Evolutionary conservation across 225 moss, liverwort and hornwort species (phyloP), one percentile per base, ranked within the genome.

Genomic region (Pleurozium schreberi): DNA sequence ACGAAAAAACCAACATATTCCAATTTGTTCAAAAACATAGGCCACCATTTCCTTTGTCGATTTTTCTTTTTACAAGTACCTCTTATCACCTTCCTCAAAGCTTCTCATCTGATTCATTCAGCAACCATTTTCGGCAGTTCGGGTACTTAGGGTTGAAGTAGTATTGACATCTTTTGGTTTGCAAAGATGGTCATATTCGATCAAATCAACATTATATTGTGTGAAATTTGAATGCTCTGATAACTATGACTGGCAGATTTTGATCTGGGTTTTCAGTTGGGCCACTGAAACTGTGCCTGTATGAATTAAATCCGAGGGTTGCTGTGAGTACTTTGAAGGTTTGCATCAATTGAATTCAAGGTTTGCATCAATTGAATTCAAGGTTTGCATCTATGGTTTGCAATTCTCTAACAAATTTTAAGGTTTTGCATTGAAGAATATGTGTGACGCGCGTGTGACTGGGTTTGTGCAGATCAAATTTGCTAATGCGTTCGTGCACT

Each of bases 401-500:
- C n/a, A n/a, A n/a, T n/a, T n/a, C n/a, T n/a, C n/a, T 13, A 1
- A 57, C 22, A 50, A 23, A 52, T 53, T 52, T 26, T 38, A 36
- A 36, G 53, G 53, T 36, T 19, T 78, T 26, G 75, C 59, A 69
- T 87, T 80, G 69, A 52, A 84, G 13, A 13, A 19, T 33, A 4
- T 42, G 8, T 61, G 80, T 42, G 61, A n/a, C 33, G 17, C 11
- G 73, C 78, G 18, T 65, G 66, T 76, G 36, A n/a, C n/a, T n/a
- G n/a, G n/a, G n/a, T 23, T 25, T 67, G 49, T 85, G 62, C 91
- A 94, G 93, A 0, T 90, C 1, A 94, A 94, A 50, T 95, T 95
- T 55, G 14, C 71, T 4, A 90, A 95, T 84, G 95, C 95, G 26
- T 61, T 93, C 6, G 91, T 93, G 57, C 93, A 88, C 84, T 84